These are phyloP conservation scores for Colletotrichum echinochloae DNA, from an alignment of 2,329 filamentous ascomycete genomes.

Conservation along the genomic window DNA sequence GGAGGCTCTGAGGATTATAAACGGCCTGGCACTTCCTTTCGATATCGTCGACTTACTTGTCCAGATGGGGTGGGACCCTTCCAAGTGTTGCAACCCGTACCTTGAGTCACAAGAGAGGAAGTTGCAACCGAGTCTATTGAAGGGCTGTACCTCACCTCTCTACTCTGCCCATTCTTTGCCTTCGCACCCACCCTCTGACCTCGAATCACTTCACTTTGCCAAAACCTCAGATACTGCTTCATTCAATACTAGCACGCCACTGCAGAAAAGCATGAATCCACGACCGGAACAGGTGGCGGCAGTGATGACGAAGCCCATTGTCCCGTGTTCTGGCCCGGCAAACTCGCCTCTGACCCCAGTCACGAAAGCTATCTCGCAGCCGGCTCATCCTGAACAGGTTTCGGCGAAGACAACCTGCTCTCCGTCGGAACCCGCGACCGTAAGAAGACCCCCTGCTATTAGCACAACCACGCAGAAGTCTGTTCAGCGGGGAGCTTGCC, in stretches of 20 bases:
- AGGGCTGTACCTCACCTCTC: background rate
- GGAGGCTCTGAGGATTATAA: conserved; percentile 6
- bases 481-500: too few species aligned
- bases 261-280: background rate
- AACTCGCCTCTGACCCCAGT: background rate
- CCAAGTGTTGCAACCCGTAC: background rate
- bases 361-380: background rate
- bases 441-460: background rate
- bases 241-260: too few species aligned
- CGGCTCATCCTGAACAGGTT: background rate
- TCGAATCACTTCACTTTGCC: background rate
- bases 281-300: background rate
- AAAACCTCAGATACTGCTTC: too few species aligned
- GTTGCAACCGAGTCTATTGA: background rate
- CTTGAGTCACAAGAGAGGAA: background rate
- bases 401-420: too few species aligned
- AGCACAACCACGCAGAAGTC: background rate
- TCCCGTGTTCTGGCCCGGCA: too few species aligned
- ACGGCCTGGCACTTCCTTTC: background rate
- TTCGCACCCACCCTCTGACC: background rate
- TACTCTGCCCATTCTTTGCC: background rate
- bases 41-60: background rate
- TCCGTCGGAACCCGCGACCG: background rate
- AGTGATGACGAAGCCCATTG: background rate
- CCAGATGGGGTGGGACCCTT: background rate